Conservation (phyloP, 768 basidiomycete species). For the Mycena filopes region DNA sequence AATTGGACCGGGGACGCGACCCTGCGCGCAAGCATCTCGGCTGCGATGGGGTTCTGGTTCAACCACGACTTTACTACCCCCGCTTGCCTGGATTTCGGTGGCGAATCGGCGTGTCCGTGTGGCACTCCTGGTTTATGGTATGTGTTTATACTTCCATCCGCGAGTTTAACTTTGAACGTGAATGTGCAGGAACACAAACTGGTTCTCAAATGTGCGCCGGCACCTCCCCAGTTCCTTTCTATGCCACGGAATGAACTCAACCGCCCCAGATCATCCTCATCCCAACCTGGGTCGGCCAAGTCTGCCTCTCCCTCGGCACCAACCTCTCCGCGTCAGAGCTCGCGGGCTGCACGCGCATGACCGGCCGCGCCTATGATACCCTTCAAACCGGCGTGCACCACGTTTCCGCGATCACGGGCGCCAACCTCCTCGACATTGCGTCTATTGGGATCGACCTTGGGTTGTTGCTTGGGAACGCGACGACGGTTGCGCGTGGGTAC, state of each 20-base stretch:
- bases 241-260: constrained; percentile 2
- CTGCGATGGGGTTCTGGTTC: constrained; percentile 65
- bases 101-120: constrained; percentile 57
- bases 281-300: constrained; percentile 58
- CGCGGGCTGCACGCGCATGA: constrained; percentile 52
- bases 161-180: constrained; percentile 9
- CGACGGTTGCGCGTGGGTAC: constrained; percentile 47
- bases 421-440: constrained; percentile 64
- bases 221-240: not conserved
- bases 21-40: constrained; percentile 45
- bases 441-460: constrained; percentile 55
- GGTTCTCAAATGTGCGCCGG: constrained; percentile 57
- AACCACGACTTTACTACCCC: constrained; percentile 57
- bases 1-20: constrained; percentile 48
- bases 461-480: constrained; percentile 41
- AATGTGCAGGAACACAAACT: constrained; percentile 62
- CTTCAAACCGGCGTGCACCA: constrained; percentile 50
- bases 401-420: constrained; percentile 58
- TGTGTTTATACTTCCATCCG: not conserved
- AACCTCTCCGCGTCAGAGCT: constrained; percentile 47
- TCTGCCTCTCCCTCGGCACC: constrained; percentile 56
- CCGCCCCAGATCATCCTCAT: constrained; percentile 59
- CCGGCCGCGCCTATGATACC: constrained; percentile 52
- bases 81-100: constrained; percentile 59
- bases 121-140: constrained; percentile 52